Evolutionary conservation across 345 rosid genomes (phyloP), one percentile per base, ranked within the genome.

Genomic region (Sonneratia alba): DNA sequence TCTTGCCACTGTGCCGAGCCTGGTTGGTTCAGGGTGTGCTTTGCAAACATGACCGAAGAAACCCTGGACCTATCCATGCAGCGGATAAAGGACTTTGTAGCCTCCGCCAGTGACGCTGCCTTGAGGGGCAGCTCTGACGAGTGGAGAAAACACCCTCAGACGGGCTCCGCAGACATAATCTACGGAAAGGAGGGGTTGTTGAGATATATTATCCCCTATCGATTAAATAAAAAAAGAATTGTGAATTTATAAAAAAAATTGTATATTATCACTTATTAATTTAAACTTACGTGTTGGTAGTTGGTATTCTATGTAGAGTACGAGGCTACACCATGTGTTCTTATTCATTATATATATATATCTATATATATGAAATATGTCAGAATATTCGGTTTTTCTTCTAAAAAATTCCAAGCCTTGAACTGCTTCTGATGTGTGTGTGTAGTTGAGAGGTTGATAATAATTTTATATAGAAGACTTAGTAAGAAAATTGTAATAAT

Each of bases 21-120:
- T 1, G 98, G 98, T 13, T 89, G 90, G 97, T 90, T 94, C 69
- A 84, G 98, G 8, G 87, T 90, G 51, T 94, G 98, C 81, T 91
- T 89, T 36, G 97, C 97, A 0, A 91, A 89, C 72, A 87, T 87
- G 87, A 73, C 81, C 6, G 84, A 83, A 62, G 78, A 74, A 43
- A 86, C 94, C 36, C 70, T 89, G 1, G 70, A 77, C 6, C 75
- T 87, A 6, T 90, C 94, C 10, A 62, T 91, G 85, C 62, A 69
- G 68, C 89, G 97, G 49, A 72, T 89, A 56, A 79, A 79, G 73
- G 73, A 48, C 7, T 87, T 86, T 32, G 85, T 80, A 53, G 75
- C 70, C 48, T 71, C 80, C 56, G 14, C 40, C 47, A 14, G 62
- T 12, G 43, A 27, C 15, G 57, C 40, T 18, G 27, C 19, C 21